Percentiles rank a stretch among this genome's conserved stretches.
phyloP scores from a whole-genome alignment of 257 asterid genomes.

The Rhazya stricta region DNA sequence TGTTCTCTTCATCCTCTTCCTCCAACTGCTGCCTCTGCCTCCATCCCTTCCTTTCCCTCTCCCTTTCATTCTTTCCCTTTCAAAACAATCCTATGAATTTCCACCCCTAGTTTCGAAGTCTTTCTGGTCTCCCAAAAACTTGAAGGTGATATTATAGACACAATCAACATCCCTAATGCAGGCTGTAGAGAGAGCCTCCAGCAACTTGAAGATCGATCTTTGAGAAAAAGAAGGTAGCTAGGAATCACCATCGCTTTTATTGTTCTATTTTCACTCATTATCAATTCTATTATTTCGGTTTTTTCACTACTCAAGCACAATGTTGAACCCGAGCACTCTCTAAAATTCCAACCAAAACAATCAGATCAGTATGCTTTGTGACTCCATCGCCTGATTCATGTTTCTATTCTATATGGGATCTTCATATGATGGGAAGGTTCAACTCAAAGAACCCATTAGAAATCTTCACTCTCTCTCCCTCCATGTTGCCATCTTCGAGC shows the following conservation, averaged over 20 bases:
- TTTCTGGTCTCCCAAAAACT: neutral
- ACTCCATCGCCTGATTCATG: neutral
- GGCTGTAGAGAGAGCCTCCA: neutral
- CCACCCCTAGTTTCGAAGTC: no score
- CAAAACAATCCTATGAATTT: no score
- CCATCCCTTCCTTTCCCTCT: no score
- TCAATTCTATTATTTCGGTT: constrained; percentile 10
- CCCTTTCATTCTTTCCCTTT: no score
- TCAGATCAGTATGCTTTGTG: constrained; percentile 10
- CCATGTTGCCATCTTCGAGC: neutral
- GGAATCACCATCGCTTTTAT: constrained; percentile 1
- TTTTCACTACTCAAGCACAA: constrained; percentile 10
- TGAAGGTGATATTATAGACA: neutral
- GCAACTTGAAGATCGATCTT: constrained; percentile 11
- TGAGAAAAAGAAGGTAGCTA: constrained; percentile 5
- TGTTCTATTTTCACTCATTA: constrained; percentile 1
- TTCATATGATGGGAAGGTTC: neutral
- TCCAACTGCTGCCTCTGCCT: no score
- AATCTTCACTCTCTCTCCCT: constrained; percentile 3
- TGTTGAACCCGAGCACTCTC: constrained; percentile 11
- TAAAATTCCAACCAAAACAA: constrained; percentile 1
- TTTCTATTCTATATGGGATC: neutral
- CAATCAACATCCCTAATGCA: neutral
- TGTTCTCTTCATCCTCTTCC: no score
- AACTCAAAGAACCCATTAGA: constrained; percentile 1